These are phyloP conservation scores for Catenaria anguillulae DNA, from an alignment of 371 early-diverging fungal species.

Conservation along the genomic window DNA sequence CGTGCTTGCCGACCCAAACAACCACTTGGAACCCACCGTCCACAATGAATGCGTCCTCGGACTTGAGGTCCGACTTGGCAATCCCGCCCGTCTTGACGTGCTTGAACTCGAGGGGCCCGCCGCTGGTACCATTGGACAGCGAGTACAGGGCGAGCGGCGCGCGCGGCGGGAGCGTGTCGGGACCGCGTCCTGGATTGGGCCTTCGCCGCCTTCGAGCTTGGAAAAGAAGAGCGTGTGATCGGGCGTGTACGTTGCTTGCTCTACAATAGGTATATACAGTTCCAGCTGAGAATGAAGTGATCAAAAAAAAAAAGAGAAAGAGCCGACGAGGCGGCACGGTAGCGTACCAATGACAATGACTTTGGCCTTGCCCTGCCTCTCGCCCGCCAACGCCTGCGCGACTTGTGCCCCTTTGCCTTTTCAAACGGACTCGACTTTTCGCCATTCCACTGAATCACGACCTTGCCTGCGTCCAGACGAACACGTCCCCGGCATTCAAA, in stretches of 20 bases:
- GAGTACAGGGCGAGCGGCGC: conserved; percentile 33
- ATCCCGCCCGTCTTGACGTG: conserved; percentile 31
- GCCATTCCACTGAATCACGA: conserved; percentile 65
- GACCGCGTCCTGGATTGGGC: conserved; percentile 27
- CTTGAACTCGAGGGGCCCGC: conserved; percentile 20
- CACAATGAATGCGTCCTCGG: conserved; percentile 42
- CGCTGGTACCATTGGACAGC: conserved; percentile 24
- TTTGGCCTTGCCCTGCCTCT: conserved; percentile 43
- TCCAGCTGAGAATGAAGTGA: too few relatives aligned
- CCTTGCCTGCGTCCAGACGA: conserved; percentile 49
- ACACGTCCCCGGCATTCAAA: conserved; percentile 59
- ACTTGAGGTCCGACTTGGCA: conserved; percentile 29
- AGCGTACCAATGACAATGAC: conserved; percentile 50
- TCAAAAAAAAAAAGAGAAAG: too few relatives aligned
- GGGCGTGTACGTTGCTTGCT: conserved; percentile 44
- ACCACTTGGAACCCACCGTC: conserved; percentile 43
- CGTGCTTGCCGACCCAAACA: conserved; percentile 44
- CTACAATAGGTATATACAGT: too few relatives aligned
- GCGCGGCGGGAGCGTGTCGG: conserved; percentile 19
- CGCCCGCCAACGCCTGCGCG: conserved; percentile 38
- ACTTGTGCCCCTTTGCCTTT: conserved; percentile 57
- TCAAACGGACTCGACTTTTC: conserved; percentile 44
- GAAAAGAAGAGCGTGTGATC: conserved; percentile 46
- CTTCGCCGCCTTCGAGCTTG: conserved; percentile 49
- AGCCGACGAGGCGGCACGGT: too few relatives aligned